Percentiles rank a stretch among this genome's conserved stretches.
phyloP scores from a whole-genome alignment of 495 filamentous ascomycete genomes.

The Podospora comata region DNA sequence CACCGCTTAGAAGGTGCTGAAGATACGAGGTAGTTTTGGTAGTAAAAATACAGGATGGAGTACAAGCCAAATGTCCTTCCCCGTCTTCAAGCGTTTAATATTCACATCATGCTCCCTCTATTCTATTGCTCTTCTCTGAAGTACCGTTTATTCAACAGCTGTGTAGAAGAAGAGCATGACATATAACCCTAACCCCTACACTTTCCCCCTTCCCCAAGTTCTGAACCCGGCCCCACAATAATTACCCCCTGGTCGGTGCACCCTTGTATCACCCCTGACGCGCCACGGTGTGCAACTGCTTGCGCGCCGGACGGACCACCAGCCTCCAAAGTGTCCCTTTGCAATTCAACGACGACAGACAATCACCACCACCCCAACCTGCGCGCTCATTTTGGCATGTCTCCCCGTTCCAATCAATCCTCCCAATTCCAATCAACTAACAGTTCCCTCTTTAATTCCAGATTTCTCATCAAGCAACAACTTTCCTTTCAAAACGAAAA shows the following conservation, averaged over 20 bases:
- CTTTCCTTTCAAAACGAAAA: constrained; percentile 3
- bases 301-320: neutral
- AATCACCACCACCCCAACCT: neutral
- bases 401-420: too few relatives aligned
- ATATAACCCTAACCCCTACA: neutral
- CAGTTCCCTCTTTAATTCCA: too few relatives aligned
- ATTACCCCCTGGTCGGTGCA: neutral
- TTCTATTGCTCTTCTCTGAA: too few relatives aligned
- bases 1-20: neutral
- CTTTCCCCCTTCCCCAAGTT: neutral
- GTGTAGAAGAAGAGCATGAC: neutral
- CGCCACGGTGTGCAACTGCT: neutral
- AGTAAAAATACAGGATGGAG: too few relatives aligned
- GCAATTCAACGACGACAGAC: neutral
- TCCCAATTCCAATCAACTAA: too few relatives aligned
- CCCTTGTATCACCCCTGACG: neutral
- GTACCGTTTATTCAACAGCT: too few relatives aligned
- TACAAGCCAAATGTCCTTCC: too few relatives aligned
- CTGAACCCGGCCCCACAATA: neutral
- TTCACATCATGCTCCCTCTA: too few relatives aligned
- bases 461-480: neutral
- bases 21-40: neutral
- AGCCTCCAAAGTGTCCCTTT: neutral
- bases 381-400: neutral
- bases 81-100: too few relatives aligned